phyloP scores from a whole-genome alignment of 2,329 filamentous ascomycete species.

The Xylariomycetidae sp. region DNA sequence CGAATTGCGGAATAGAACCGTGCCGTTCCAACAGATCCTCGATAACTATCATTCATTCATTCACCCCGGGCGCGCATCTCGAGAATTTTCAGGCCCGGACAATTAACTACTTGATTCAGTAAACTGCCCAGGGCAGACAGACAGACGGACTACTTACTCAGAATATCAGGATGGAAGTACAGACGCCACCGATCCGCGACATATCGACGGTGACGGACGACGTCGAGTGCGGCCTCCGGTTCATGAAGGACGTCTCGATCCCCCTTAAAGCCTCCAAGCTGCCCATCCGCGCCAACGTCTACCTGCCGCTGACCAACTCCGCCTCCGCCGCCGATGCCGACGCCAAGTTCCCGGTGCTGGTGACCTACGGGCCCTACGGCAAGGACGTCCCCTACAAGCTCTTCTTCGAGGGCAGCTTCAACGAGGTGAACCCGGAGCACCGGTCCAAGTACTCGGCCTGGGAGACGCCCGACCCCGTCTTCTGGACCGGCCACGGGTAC shows the following conservation, averaged over 20 bases:
- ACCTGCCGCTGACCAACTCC: constrained; percentile 30
- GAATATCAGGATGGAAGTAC: constrained; percentile 15
- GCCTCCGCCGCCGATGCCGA: constrained; percentile 15
- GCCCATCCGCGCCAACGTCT: constrained; percentile 34
- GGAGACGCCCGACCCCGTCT: constrained; percentile 55
- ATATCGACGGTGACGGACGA: constrained; percentile 14
- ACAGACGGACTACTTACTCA: no score
- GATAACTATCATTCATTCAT: no score
- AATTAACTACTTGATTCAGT: no score
- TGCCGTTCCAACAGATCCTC: no score
- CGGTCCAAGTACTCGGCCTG: constrained; percentile 50
- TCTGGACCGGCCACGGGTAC: constrained; percentile 52
- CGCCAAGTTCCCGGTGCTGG: constrained; percentile 51
- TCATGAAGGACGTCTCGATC: constrained; percentile 28
- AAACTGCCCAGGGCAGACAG: no score
- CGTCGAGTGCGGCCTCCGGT: constrained; percentile 4
- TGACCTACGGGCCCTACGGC: constrained; percentile 70
- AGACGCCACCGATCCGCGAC: constrained; percentile 16
- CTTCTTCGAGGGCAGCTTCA: constrained; percentile 36
- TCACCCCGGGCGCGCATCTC: no score
- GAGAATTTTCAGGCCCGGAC: no score
- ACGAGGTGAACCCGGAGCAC: constrained; percentile 50
- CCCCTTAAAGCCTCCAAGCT: constrained; percentile 24
- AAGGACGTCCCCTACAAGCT: constrained; percentile 63
- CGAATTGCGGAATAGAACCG: no score